Percentiles rank a stretch among this genome's conserved stretches.
Conservation (phyloP, 1,139 yeast genomes). For the Diutina sp. region DNA sequence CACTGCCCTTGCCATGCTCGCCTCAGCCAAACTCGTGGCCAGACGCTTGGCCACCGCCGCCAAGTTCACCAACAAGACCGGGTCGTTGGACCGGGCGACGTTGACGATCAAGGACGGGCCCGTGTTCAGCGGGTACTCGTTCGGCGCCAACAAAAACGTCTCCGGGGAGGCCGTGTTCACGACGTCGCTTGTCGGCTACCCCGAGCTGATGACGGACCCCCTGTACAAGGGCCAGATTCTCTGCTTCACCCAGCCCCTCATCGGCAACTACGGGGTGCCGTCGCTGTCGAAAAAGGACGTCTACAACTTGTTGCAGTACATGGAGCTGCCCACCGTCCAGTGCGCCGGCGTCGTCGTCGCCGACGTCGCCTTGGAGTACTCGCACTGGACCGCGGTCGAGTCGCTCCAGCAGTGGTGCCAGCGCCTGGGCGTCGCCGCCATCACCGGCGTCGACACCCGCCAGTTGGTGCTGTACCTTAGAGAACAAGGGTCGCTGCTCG, state of each 20-base stretch:
- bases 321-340: conserved; percentile 85
- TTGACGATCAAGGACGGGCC: conserved; percentile 90
- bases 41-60: not conserved
- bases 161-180: conserved; percentile 98
- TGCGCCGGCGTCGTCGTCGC: conserved; percentile 95
- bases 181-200: conserved; percentile 94
- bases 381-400: conserved; percentile 99
- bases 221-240: conserved; percentile 92
- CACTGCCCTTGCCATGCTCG: not conserved
- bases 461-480: conserved; percentile 84
- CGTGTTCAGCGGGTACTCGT: conserved; percentile 81
- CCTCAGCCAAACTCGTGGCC: not conserved
- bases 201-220: conserved; percentile 98
- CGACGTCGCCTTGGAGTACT: conserved; percentile 86
- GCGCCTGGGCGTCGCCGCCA: conserved; percentile 93
- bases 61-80: not conserved
- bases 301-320: conserved; percentile 72
- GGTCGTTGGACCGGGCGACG: conserved; percentile 65
- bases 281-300: conserved; percentile 70
- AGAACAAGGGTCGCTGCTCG: conserved; percentile 91
- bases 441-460: conserved; percentile 95
- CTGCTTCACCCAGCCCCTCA: conserved; percentile 92
- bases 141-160: conserved; percentile 84
- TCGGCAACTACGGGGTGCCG: conserved; percentile 98
- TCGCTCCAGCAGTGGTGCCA: conserved; percentile 92